A percentile compares a stretch with the other conserved stretches of the same genome.
Evolutionary conservation across 345 rosid species (phyloP).

Genomic region (Barbarea vulgaris): DNA sequence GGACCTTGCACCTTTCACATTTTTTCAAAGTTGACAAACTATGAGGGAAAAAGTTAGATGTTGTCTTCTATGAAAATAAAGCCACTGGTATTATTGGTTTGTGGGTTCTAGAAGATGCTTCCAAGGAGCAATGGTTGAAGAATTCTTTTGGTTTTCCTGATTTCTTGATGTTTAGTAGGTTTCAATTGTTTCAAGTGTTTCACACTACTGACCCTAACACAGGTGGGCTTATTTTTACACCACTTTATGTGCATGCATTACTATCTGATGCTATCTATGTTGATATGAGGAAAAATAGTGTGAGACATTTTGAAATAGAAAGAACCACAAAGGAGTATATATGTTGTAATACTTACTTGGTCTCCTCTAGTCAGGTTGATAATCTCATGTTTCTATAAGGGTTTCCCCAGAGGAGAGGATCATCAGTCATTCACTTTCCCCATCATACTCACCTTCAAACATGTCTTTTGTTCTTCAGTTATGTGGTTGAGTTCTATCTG

Average conservation of each 20-base stretch:
- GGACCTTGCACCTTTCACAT: not conserved
- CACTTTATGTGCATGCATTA: not conserved
- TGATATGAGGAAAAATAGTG: not conserved
- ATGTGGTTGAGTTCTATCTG: not conserved
- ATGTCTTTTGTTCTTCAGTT: not conserved
- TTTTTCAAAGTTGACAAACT: not conserved
- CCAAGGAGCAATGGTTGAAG: constrained; percentile 5
- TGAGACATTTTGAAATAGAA: not conserved
- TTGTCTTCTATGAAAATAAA: not conserved
- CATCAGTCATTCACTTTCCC: not conserved
- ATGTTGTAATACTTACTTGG: not conserved
- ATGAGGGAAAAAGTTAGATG: constrained; percentile 12
- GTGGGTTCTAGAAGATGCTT: constrained; percentile 9
- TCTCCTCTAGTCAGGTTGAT: not conserved
- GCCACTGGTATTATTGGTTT: not conserved
- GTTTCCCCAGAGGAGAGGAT: not conserved
- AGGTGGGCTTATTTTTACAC: not conserved
- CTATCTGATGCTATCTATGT: not conserved
- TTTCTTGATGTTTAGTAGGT: too few relatives aligned
- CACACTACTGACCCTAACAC: not conserved
- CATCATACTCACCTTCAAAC: not conserved
- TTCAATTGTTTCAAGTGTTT: not conserved
- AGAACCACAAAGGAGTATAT: not conserved
- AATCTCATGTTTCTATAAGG: constrained; percentile 17
- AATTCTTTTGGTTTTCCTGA: constrained; percentile 5